These are phyloP conservation scores for Stachybotrys elegans DNA, from an alignment of 2,329 filamentous ascomycete genomes.

Conservation along the genomic window DNA sequence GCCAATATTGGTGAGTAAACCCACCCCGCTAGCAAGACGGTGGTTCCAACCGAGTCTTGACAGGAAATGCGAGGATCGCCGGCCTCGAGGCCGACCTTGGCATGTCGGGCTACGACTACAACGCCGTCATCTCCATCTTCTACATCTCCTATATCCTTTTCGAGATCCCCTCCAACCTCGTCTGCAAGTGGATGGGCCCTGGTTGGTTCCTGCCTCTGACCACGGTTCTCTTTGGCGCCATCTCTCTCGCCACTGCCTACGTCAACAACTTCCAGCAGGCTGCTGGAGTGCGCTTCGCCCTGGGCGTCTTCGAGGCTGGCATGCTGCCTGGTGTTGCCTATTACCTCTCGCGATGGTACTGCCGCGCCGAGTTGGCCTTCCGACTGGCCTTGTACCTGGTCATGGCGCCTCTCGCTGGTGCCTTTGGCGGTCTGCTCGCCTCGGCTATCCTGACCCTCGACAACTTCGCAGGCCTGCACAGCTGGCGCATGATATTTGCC, in stretches of 20 bases:
- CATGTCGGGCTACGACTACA: slow-evolving; percentile 62
- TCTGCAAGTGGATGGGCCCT: slow-evolving; percentile 66
- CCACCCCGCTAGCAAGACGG: background rate
- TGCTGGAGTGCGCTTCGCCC: slow-evolving; percentile 60
- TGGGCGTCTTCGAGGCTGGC: slow-evolving; percentile 67
- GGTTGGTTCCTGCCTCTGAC: slow-evolving; percentile 65
- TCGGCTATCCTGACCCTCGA: slow-evolving; percentile 59
- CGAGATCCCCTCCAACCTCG: slow-evolving; percentile 63
- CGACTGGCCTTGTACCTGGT: slow-evolving; percentile 65
- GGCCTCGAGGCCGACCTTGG: slow-evolving; percentile 58
- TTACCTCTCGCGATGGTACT: slow-evolving; percentile 68
- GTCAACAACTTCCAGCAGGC: slow-evolving; percentile 46
- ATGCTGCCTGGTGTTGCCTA: slow-evolving; percentile 72
- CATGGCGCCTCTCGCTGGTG: slow-evolving; percentile 64
- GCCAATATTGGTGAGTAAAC: slow-evolving; percentile 54
- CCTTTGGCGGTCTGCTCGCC: slow-evolving; percentile 64
- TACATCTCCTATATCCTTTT: slow-evolving; percentile 71
- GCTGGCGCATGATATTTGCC: slow-evolving; percentile 66
- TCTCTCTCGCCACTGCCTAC: slow-evolving; percentile 62
- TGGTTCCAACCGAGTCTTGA: background rate
- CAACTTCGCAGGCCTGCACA: slow-evolving; percentile 48
- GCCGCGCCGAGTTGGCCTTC: slow-evolving; percentile 63
- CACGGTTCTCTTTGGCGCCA: slow-evolving; percentile 58
- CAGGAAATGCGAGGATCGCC: slow-evolving; percentile 64
- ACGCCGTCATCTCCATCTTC: slow-evolving; percentile 61